These are phyloP conservation scores for Mycena metata DNA, from an alignment of 768 basidiomycete species.

Conservation along the genomic window DNA sequence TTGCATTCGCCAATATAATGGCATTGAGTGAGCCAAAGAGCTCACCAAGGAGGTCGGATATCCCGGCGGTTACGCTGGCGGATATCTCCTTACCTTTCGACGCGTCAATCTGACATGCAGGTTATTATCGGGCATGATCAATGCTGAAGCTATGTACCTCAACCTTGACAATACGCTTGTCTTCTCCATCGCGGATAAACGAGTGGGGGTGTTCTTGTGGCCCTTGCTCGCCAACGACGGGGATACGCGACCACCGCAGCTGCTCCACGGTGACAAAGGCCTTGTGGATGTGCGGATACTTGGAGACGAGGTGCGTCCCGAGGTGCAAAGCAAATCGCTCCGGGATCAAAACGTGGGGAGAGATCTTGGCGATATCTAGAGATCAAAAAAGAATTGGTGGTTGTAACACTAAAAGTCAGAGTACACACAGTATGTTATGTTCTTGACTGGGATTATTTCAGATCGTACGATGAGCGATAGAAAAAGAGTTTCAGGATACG, in stretches of 20 bases:
- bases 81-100: conserved; percentile 70
- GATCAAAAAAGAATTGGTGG: not conserved
- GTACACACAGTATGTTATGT: conserved; percentile 71
- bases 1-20: not conserved
- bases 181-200: conserved; percentile 91
- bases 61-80: conserved; percentile 75
- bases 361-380: conserved; percentile 87
- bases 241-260: conserved; percentile 88
- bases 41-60: conserved; percentile 85
- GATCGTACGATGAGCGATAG: not conserved
- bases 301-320: conserved; percentile 84
- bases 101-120: conserved; percentile 69
- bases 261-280: conserved; percentile 81
- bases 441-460: conserved; percentile 63
- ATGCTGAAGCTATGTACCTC: conserved; percentile 53
- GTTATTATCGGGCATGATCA: not conserved
- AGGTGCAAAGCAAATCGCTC: conserved; percentile 92
- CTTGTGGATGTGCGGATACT: conserved; percentile 82
- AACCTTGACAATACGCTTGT: conserved; percentile 79
- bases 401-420: too few relatives aligned
- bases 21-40: not conserved
- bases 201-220: conserved; percentile 75
- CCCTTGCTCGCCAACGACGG: conserved; percentile 58
- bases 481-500: conserved; percentile 42
- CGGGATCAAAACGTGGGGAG: conserved; percentile 86